Conservation (phyloP, 352 stramenopile species). For the Pilasporangium apinafurcum region DNA sequence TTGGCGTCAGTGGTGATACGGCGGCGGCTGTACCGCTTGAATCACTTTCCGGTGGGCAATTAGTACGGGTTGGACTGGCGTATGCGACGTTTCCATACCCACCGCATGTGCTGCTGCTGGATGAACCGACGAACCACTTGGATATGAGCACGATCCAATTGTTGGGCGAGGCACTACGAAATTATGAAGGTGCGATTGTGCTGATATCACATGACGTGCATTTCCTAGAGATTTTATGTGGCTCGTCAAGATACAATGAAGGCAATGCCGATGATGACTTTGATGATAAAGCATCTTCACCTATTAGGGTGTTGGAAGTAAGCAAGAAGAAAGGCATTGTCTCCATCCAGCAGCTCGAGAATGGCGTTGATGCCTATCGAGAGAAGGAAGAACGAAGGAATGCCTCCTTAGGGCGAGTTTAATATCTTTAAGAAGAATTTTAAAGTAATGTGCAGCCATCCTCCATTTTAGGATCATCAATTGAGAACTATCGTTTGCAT, state of each 20-base stretch:
- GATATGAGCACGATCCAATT: conserved; percentile 89
- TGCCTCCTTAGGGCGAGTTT: conserved; percentile 32
- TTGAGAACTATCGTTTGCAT: too few species aligned
- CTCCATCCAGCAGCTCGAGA: conserved; percentile 16
- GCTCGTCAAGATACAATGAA: conserved; percentile 2
- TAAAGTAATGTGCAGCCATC: too few species aligned
- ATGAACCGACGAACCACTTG: conserved; percentile 91
- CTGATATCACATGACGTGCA: conserved; percentile 65
- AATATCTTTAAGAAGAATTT: too few species aligned
- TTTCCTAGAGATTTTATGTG: conserved; percentile 46
- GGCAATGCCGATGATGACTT: conserved; percentile 4
- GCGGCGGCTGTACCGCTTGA: conserved; percentile 25
- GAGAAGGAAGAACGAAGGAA: conserved; percentile 36
- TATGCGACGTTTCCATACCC: conserved; percentile 74
- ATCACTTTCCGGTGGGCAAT: conserved; percentile 36
- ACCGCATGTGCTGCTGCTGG: conserved; percentile 87
- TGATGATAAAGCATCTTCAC: conserved; percentile 7
- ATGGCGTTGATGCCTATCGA: conserved; percentile 26
- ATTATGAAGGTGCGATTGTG: conserved; percentile 46
- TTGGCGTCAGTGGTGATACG: conserved; percentile 32
- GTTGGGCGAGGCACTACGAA: conserved; percentile 45
- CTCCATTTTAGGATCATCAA: too few species aligned
- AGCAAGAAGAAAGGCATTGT: conserved; percentile 43
- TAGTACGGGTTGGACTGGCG: conserved; percentile 43
- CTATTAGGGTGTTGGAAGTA: conserved; percentile 34